Percentiles rank a stretch among this genome's conserved stretches.
phyloP scores from a whole-genome alignment of 2,329 filamentous ascomycete genomes.

The Colletotrichum shisoi region DNA sequence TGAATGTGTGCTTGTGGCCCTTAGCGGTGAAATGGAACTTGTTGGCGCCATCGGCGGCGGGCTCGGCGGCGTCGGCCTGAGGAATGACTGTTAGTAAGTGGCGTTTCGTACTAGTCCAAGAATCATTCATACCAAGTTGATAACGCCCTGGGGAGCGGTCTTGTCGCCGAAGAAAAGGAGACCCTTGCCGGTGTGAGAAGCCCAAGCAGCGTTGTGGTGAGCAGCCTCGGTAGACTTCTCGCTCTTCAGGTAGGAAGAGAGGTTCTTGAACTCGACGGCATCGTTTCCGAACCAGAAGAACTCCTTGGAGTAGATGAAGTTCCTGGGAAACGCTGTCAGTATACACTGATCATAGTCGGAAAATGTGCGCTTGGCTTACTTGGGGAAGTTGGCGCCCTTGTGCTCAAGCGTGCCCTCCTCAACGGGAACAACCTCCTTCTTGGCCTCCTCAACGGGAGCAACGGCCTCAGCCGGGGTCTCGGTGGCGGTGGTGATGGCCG shows the following conservation, averaged over 20 bases:
- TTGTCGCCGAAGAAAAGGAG: slow-evolving; percentile 93
- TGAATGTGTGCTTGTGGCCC: slow-evolving; percentile 93
- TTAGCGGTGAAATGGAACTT: slow-evolving; percentile 88
- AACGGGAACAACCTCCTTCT: slow-evolving; percentile 70
- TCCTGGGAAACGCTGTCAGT: slow-evolving; percentile 61
- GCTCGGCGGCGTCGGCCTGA: slow-evolving; percentile 70
- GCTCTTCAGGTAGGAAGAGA: slow-evolving; percentile 80
- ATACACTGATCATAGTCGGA: background rate
- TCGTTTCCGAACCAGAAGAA: slow-evolving; percentile 88
- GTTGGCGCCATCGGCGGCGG: slow-evolving; percentile 75
- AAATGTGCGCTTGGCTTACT: slow-evolving; percentile 67
- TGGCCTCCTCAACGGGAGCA: slow-evolving; percentile 52
- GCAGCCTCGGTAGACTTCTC: slow-evolving; percentile 82
- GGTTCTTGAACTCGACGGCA: slow-evolving; percentile 74
- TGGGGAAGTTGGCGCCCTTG: slow-evolving; percentile 86
- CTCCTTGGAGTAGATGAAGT: slow-evolving; percentile 89
- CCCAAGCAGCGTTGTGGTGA: slow-evolving; percentile 86
- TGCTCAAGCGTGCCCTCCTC: slow-evolving; percentile 86
- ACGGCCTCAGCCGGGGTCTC: slow-evolving; percentile 54
- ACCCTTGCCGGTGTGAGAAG: slow-evolving; percentile 91
- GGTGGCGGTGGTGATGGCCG: slow-evolving; percentile 47
- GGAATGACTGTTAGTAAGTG: slow-evolving; percentile 44
- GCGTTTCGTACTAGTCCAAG: slow-evolving; percentile 9
- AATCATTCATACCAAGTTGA: slow-evolving; percentile 75
- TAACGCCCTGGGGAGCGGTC: slow-evolving; percentile 78